Conservation (phyloP, 176 grass and related monocot genomes). For the Carex myosuroides region DNA sequence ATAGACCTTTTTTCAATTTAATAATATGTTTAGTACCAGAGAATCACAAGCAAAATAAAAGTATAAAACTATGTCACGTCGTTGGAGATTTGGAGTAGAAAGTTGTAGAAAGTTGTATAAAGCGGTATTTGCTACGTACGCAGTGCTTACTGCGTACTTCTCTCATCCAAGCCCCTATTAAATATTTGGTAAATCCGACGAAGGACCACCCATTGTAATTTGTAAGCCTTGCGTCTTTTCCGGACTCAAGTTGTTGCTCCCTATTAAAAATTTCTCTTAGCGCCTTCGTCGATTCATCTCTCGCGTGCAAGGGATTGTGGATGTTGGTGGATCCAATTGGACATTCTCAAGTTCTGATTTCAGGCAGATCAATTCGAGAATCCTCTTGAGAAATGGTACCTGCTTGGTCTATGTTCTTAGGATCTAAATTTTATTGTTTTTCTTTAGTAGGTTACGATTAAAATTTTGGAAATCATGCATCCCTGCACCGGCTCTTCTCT, state of each 20-base stretch:
- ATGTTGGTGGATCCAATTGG: neutral
- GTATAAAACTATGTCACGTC: neutral
- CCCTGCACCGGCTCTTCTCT: neutral
- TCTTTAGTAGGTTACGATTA: neutral
- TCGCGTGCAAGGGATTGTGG: neutral
- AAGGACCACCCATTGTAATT: neutral
- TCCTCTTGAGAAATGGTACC: neutral
- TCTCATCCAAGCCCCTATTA: neutral
- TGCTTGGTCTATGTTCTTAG: neutral
- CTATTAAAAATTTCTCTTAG: neutral
- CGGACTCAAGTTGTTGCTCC: neutral
- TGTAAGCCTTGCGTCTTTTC: neutral
- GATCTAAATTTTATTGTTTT: neutral
- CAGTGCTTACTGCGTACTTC: too few relatives aligned
- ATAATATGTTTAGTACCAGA: neutral
- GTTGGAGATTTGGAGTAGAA: neutral
- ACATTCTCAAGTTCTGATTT: neutral
- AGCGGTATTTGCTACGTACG: neutral
- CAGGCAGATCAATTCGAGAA: neutral
- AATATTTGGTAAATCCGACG: conserved; percentile 2
- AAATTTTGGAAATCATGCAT: neutral
- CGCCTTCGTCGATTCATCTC: neutral
- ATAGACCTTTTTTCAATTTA: neutral
- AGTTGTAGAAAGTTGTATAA: conserved; percentile 5
- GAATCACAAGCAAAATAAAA: neutral